A percentile compares a stretch with the other conserved stretches of the same genome.
These are phyloP conservation scores for Penicillium sp. DNA, from an alignment of 2,329 filamentous ascomycete genomes.

Conservation along the genomic window DNA sequence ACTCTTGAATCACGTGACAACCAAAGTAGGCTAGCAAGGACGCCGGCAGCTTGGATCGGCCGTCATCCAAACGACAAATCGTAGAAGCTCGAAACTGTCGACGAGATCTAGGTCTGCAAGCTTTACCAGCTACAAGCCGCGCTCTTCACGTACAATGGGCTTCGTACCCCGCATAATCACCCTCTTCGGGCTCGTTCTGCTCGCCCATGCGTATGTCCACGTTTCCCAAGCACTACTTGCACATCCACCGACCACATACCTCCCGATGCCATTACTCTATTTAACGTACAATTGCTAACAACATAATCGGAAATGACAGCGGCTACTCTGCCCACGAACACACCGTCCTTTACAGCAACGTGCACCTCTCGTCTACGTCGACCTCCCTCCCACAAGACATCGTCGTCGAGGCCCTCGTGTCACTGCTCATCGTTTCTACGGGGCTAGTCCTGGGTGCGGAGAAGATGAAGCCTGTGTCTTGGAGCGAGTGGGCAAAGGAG, in stretches of 20 bases:
- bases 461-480: slow-evolving; percentile 84
- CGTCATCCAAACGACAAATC: not conserved
- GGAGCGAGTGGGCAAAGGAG: slow-evolving; percentile 75
- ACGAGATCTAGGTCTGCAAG: not conserved
- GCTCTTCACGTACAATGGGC: slow-evolving; percentile 59
- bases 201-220: slow-evolving; percentile 80
- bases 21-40: not conserved
- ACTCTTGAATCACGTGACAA: not conserved
- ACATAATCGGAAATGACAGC: slow-evolving; percentile 53
- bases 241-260: not conserved
- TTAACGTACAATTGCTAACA: not conserved
- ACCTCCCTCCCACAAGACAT: slow-evolving; percentile 79
- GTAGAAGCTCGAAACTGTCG: not conserved
- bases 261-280: not conserved
- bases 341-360: slow-evolving; percentile 70
- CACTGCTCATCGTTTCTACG: slow-evolving; percentile 77
- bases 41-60: not conserved
- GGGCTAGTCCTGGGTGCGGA: slow-evolving; percentile 82
- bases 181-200: slow-evolving; percentile 74
- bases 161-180: slow-evolving; percentile 74
- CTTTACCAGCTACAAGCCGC: not conserved
- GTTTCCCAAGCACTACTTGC: not conserved
- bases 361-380: slow-evolving; percentile 48
- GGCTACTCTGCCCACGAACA: slow-evolving; percentile 98
- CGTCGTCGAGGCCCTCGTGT: slow-evolving; percentile 79